Percentiles rank a stretch among this genome's conserved stretches.
Evolutionary conservation across 2,329 filamentous ascomycete species (phyloP).

Genomic region (Periconia macrospinosa): DNA sequence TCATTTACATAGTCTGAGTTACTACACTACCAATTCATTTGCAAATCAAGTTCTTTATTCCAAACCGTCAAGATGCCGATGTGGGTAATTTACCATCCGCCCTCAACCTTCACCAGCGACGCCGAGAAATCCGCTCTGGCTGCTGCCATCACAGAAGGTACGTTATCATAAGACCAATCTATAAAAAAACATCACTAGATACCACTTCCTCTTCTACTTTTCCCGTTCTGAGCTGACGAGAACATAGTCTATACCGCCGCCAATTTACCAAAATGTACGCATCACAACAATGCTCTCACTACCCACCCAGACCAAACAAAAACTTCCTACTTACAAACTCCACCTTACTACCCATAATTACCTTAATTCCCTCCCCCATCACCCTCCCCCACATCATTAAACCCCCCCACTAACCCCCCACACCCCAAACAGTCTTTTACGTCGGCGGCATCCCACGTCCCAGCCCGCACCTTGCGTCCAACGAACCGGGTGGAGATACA

Average conservation of each 20-base stretch:
- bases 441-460: constrained; percentile 33
- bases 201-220: constrained; percentile 30
- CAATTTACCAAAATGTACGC: constrained; percentile 32
- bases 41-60: no score
- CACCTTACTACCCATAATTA: no score
- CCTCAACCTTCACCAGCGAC: constrained; percentile 33
- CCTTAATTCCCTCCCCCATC: no score
- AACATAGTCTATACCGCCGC: constrained; percentile 37
- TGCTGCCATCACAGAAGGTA: constrained; percentile 37
- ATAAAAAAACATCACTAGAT: constrained; percentile 11
- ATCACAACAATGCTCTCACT: no score
- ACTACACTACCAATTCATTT: no score
- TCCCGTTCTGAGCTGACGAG: constrained; percentile 7
- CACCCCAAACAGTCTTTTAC: constrained; percentile 27
- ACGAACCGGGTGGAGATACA: constrained; percentile 12
- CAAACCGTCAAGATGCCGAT: constrained; percentile 43
- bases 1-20: no score
- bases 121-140: constrained; percentile 35
- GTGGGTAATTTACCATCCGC: constrained; percentile 48
- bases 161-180: constrained; percentile 32
- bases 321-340: no score
- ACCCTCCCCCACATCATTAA: constrained; percentile 44
- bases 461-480: constrained; percentile 3
- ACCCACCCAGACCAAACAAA: no score
- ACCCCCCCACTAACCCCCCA: no score